Evolutionary conservation across 2,329 filamentous ascomycete genomes (phyloP), one percentile per base, ranked within the genome.

Genomic region (Grosmannia serpens): DNA sequence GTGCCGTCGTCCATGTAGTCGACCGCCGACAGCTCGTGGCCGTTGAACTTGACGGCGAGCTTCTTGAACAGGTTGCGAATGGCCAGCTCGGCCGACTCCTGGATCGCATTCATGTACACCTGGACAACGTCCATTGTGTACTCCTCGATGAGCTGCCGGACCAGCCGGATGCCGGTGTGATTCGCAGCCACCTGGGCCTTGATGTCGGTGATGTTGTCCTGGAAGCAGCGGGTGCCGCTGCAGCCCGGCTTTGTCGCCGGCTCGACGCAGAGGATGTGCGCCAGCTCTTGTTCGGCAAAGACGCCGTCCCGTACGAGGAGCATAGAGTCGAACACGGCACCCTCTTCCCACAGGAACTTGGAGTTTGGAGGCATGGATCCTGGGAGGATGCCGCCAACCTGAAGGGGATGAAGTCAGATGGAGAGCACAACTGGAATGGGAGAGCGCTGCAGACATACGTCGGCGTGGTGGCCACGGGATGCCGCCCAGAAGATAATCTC

Each of bases 281-380:
- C 72, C 58, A 94, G 87, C 6, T 86, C 78, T 62, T 86, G 77
- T 67, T 95, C 90, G 65, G 92, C 83, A 72, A 95, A 92, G 17
- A 81, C 76, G 11, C 89, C 88, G 64, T 87, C 82, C 9, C 82
- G 85, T 2, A 94, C 87, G 1, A 95, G 76, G 71, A 91, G 82
- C 65, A 84, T 81, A 3, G 79, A 81, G 64, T 82, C 80, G 64
- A 87, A 84, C 1, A 80, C 76, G 0, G 83, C 82, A 1, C 84
- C 84, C 68, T 87, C 84, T 65, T 87, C 79, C 67, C 74, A 84
- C 3, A 86, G 74, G 61, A 82, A 79, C 17, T 81, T 80, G 0
- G 84, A 88, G 60, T 87, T 81, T 1, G 88, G 85, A 1, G 89
- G 89, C 89, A 94, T 92, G 1, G 85, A 89, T 0, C 89, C 89